Percentiles rank a stretch among this genome's conserved stretches.
phyloP scores from a whole-genome alignment of 306 rosid species.

The Adenanthera pavonina region DNA sequence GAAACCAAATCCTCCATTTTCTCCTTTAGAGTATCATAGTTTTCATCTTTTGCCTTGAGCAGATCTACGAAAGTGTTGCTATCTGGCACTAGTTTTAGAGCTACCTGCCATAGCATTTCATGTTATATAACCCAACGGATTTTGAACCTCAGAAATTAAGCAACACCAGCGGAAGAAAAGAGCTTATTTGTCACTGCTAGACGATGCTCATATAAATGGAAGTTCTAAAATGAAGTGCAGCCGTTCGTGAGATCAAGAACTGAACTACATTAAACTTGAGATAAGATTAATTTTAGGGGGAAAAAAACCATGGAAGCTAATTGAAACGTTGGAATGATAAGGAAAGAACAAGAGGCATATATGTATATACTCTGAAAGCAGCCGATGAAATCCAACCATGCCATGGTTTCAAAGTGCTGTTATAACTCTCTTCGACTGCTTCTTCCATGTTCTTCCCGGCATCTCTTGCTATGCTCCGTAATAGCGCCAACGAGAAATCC shows the following conservation, averaged over 20 bases:
- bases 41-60: conserved; percentile 67
- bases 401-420: conserved; percentile 76
- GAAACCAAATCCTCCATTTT: conserved; percentile 63
- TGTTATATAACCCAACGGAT: background rate
- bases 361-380: conserved; percentile 74
- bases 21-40: conserved; percentile 59
- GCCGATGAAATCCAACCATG: conserved; percentile 98
- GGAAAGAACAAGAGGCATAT: conserved; percentile 15
- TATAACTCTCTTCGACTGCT: conserved; percentile 79
- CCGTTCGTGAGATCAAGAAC: background rate
- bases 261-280: background rate
- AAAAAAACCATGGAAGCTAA: too few species aligned
- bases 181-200: background rate
- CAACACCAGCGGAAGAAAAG: background rate
- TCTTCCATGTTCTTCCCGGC: conserved; percentile 66
- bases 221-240: background rate
- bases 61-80: conserved; percentile 56
- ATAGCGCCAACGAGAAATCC: conserved; percentile 67
- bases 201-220: background rate
- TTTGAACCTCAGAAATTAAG: background rate
- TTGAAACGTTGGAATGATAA: background rate
- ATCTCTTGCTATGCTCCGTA: conserved; percentile 55
- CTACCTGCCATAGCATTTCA: conserved; percentile 62
- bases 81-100: conserved; percentile 78
- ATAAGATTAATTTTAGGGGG: background rate